Evolutionary conservation across 192 early-diverging fungal genomes (phyloP).

Genomic region (Dissophora ornata): DNA sequence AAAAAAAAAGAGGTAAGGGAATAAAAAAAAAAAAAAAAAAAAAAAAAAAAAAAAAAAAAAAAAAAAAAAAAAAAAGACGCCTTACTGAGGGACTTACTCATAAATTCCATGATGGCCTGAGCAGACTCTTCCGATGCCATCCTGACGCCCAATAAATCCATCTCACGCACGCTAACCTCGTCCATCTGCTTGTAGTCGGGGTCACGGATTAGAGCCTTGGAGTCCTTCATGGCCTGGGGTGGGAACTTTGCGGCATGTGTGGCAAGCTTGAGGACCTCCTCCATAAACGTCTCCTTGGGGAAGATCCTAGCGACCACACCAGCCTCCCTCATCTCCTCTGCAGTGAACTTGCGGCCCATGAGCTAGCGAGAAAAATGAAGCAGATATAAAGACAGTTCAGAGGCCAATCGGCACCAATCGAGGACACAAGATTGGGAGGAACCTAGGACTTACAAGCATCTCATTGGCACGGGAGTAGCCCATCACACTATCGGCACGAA

Average conservation of each 20-base stretch:
- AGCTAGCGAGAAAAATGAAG: slow-evolving; percentile 35
- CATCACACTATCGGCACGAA: slow-evolving; percentile 71
- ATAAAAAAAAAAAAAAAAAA: not conserved
- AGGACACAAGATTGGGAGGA: no score
- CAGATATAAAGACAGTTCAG: no score
- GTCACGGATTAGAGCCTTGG: slow-evolving; percentile 66
- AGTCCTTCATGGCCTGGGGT: slow-evolving; percentile 65
- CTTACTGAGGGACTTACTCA: slow-evolving; percentile 49
- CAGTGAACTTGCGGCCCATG: slow-evolving; percentile 65
- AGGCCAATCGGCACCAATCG: no score
- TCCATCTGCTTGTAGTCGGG: slow-evolving; percentile 59
- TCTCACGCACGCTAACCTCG: slow-evolving; percentile 64
- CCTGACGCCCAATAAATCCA: slow-evolving; percentile 64
- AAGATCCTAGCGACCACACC: slow-evolving; percentile 68
- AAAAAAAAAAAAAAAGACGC: no score
- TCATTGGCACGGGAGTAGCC: slow-evolving; percentile 74
- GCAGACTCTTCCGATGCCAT: slow-evolving; percentile 66
- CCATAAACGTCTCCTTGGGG: slow-evolving; percentile 61
- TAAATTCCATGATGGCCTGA: slow-evolving; percentile 59
- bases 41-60: no score
- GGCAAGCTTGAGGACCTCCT: slow-evolving; percentile 61
- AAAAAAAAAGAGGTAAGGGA: not conserved
- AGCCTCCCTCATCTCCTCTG: slow-evolving; percentile 68
- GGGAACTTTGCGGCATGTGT: slow-evolving; percentile 64
- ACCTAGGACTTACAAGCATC: slow-evolving; percentile 62